Base-by-base conservation (phyloP, 306 rosid genomes). In the Prunus armeniaca region DNA sequence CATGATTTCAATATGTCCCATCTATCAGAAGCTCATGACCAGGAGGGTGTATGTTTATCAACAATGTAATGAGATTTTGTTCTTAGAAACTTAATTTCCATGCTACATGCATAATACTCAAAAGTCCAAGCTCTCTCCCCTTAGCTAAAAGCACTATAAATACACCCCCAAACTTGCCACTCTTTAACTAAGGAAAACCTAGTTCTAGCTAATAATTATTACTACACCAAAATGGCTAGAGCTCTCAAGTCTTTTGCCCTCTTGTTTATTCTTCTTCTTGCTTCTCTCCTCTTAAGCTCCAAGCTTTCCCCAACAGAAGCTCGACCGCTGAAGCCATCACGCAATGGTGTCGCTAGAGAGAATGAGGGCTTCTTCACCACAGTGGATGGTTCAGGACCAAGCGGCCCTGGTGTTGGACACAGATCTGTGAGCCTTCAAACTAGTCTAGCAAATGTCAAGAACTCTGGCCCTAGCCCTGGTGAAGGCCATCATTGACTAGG, bases 381-480 rank as follows among this genome's bases (percentile, higher is more conserved):
- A 69, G 58, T 62, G 86, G 73, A 76, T 71, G 2, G 12, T 17
- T 56, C 85, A 45, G 88, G 84, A 65, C 83, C 81, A 49, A 72
- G 74, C 2, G 43, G 0, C 67, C 76, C 77, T 1, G 75, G 81
- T 50, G 54, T 14, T 17, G 72, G 83, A 2, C 89, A 81, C 70
- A 69, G 20, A 71, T 45, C 7, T 13, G 69, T 76, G 17, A 72
- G 27, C 55, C 49, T 19, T 18, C 69, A 9, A 60, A 51, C 55
- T 11, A 27, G 55, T 11, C 5, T 79, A 5, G 73, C 27, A 69
- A 82, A 10, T 64, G 70, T 41, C 9, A 85, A 83, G 75, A 0
- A 69, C 47, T 82, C 84, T 62, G 93, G 89, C 51, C 89, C 91
- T 32, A 32, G 80, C 65, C 73, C 86, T 30, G 91, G 89, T 27